Evolutionary conservation across 2,329 filamentous ascomycete species (phyloP), one percentile per base, ranked within the genome.

Genomic region (Tetracladium maxilliforme): DNA sequence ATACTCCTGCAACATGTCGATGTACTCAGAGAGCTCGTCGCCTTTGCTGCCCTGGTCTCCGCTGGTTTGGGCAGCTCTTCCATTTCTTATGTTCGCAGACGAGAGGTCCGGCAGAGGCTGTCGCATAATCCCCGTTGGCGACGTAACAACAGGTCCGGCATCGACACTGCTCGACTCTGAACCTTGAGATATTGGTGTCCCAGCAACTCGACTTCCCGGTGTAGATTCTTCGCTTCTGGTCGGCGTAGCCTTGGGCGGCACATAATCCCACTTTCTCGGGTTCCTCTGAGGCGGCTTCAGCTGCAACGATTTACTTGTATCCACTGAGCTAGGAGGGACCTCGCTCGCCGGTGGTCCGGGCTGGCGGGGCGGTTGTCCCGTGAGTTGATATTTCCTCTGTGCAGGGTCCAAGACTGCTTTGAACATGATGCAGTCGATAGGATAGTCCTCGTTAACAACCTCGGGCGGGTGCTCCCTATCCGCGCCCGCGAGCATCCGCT

Each of bases 391-490:
- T 23, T 65, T 64, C 14, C 47, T 45, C 35, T 73, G 68, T 4
- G 50, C 49, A 5, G 64, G 58, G 33, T 79, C 69, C 10, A 81
- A 47, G 1, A 83, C 33, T 2, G 51, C 48, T 6, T 58, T 54
- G 33, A 67, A 71, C 18, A 53, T 50, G 19, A 81, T 61, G 34
- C 77, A 84, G 28, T 84, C 76, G 3, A 75, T 51, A 1, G 74
- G 67, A 37, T 77, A 87, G 1, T 58, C 52, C 24, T 80, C 73
- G 29, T 72, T 76, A 8, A 84, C 72, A 4, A 92, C 37, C n/a
- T 23, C 11, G 3, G 21, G 39, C n/a, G 40, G 37, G 16, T 29
- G 61, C n/a, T n/a, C n/a, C n/a, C n/a, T n/a, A n/a, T n/a, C n/a
- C n/a, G n/a, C n/a, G n/a, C n/a, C n/a, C 58, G 4, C 18, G 16